These are phyloP conservation scores for Arthrobotrys entomopaga DNA, from an alignment of 2,329 filamentous ascomycete species.

Conservation along the genomic window DNA sequence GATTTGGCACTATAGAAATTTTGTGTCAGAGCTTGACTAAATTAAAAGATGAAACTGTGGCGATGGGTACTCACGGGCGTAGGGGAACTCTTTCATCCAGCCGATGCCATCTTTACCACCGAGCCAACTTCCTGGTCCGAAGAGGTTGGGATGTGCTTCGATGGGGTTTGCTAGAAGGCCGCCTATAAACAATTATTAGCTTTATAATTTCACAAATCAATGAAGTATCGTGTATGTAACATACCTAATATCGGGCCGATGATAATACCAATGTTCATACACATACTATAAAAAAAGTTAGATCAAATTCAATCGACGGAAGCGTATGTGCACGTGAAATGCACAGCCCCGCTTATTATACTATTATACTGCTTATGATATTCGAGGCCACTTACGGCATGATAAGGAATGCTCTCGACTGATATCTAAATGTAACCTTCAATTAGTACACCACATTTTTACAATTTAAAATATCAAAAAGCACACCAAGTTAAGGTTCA, in stretches of 20 bases:
- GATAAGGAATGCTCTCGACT: conserved; percentile 63
- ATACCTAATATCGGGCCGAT: conserved; percentile 67
- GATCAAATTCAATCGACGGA: conserved; percentile 66
- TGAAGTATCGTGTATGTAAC: conserved; percentile 57
- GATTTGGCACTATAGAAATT: conserved; percentile 64
- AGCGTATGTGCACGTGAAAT: conserved; percentile 59
- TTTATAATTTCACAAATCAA: conserved; percentile 63
- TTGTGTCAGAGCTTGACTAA: background rate
- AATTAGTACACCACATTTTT: background rate
- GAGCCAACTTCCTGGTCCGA: conserved; percentile 61
- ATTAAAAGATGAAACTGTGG: background rate
- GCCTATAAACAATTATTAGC: conserved; percentile 59
- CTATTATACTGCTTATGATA: conserved; percentile 2
- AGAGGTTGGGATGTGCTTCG: conserved; percentile 62
- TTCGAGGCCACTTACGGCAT: conserved; percentile 59
- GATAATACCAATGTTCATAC: conserved; percentile 74
- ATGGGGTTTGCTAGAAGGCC: conserved; percentile 65
- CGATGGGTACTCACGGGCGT: conserved; percentile 61
- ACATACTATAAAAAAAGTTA: conserved; percentile 66
- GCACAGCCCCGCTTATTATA: conserved; percentile 23
- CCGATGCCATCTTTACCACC: conserved; percentile 59
- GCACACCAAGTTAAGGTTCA: conserved; percentile 3
- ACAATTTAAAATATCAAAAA: background rate
- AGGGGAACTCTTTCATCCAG: conserved; percentile 66
- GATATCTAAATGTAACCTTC: conserved; percentile 30